phyloP scores from a whole-genome alignment of 2,329 filamentous ascomycete species.

The Apiospora rasikravindrae region DNA sequence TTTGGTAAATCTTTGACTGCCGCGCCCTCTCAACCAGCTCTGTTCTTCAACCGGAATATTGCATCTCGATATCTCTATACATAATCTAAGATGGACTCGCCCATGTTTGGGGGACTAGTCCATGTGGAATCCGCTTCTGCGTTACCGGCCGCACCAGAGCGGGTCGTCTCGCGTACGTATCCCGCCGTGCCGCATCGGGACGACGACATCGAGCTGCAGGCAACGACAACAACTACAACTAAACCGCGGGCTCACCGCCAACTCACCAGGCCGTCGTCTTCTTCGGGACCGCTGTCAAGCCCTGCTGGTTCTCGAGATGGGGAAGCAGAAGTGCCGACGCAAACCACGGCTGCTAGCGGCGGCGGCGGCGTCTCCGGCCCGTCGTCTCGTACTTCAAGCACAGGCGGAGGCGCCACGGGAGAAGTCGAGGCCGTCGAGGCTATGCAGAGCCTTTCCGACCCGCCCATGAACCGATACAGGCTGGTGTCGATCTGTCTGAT shows the following conservation, averaged over 20 bases:
- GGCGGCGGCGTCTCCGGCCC: neutral
- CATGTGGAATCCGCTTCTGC: conserved; percentile 32
- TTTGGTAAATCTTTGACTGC: neutral
- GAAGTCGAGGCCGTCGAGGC: conserved; percentile 43
- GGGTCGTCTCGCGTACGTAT: conserved; percentile 45
- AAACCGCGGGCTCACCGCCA: neutral
- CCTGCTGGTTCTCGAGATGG: neutral
- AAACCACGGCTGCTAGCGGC: neutral
- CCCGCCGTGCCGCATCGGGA: conserved; percentile 42
- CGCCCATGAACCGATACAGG: conserved; percentile 73
- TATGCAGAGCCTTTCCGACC: conserved; percentile 62
- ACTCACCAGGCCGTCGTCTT: neutral
- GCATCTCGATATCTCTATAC: too few relatives aligned
- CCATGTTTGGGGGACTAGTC: conserved; percentile 33
- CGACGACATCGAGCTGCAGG: conserved; percentile 29
- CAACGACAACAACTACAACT: too few relatives aligned
- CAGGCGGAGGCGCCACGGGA: neutral
- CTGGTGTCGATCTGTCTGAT: conserved; percentile 68
- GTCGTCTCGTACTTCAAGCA: neutral
- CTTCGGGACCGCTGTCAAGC: neutral
- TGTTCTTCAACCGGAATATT: neutral
- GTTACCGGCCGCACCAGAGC: conserved; percentile 41
- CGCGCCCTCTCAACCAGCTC: neutral
- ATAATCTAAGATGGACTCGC: conserved; percentile 22
- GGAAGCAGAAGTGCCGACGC: neutral